Evolutionary conservation across 2,329 filamentous ascomycete species (phyloP).

Genomic region (Kalmusia sp.): DNA sequence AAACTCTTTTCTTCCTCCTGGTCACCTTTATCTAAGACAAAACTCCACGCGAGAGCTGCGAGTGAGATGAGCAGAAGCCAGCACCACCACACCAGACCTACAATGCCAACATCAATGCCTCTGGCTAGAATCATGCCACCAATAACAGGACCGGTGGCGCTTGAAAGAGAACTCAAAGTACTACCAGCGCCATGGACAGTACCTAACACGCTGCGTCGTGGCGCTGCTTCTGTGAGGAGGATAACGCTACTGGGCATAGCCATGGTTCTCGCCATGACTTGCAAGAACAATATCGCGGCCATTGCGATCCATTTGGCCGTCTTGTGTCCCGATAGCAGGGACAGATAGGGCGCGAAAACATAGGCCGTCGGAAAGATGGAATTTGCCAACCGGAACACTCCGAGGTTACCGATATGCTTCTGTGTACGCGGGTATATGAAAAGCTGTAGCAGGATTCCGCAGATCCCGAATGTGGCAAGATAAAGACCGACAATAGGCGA

Average conservation of each 20-base stretch:
- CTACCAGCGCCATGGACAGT: slow-evolving; percentile 65
- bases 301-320: slow-evolving; percentile 48
- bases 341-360: slow-evolving; percentile 49
- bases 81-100: slow-evolving; percentile 66
- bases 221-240: slow-evolving; percentile 66
- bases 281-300: slow-evolving; percentile 45
- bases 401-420: slow-evolving; percentile 47
- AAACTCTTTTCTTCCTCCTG: slow-evolving; percentile 54
- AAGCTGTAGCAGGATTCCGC: slow-evolving; percentile 54
- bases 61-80: slow-evolving; percentile 57
- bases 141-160: slow-evolving; percentile 65
- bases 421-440: slow-evolving; percentile 51
- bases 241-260: slow-evolving; percentile 65
- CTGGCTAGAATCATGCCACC: slow-evolving; percentile 65
- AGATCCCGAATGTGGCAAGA: slow-evolving; percentile 52
- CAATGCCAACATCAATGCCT: slow-evolving; percentile 61
- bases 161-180: slow-evolving; percentile 62
- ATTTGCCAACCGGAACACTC: slow-evolving; percentile 47
- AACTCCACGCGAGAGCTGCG: slow-evolving; percentile 59
- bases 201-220: slow-evolving; percentile 59
- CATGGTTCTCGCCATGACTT: slow-evolving; percentile 54
- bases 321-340: slow-evolving; percentile 43
- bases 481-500: slow-evolving; percentile 53
- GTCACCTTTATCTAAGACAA: slow-evolving; percentile 63
- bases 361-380: slow-evolving; percentile 54